Base-by-base conservation (phyloP, 805 yeast genomes). In the Wickerhamiella domercqiae region DNA sequence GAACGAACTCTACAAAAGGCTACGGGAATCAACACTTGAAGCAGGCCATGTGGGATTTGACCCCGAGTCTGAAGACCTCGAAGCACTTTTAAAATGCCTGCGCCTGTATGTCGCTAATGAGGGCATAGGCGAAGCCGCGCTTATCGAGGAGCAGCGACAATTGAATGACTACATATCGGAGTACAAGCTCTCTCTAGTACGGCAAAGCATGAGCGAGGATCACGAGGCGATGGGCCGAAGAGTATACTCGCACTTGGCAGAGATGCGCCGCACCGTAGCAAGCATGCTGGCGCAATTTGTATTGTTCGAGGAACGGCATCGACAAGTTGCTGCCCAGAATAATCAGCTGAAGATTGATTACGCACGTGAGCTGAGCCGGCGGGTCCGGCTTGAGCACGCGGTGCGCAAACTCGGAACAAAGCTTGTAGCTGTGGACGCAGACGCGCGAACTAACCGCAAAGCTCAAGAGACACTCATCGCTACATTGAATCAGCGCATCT, bases 1-100 rank as follows among this genome's bases (percentile, higher is more conserved):
- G 41, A 50, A 51, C 35, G 44, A 39, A 7, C 40, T 52, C 11
- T 53, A 51, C 36, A 29, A 38, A 32, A 41, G 47, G 38, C 47
- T 52, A 13, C 9, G 26, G 11, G n/a, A n/a, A n/a, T n/a, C n/a
- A n/a, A n/a, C n/a, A n/a, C n/a, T n/a, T n/a, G n/a, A n/a, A n/a
- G n/a, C n/a, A n/a, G n/a, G n/a, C n/a, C n/a, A n/a, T n/a, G n/a
- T n/a, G n/a, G n/a, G n/a, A n/a, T n/a, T n/a, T n/a, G n/a, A n/a
- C n/a, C n/a, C n/a, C n/a, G n/a, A n/a, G n/a, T n/a, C n/a, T n/a
- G n/a, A n/a, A n/a, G n/a, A n/a, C n/a, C n/a, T n/a, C n/a, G n/a
- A n/a, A n/a, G n/a, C n/a, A n/a, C n/a, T n/a, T n/a, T n/a, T n/a
- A n/a, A n/a, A n/a, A n/a, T n/a, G n/a, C n/a, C 13, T 24, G 26